Base-by-base conservation (phyloP, 192 early-diverging fungal species). In the Linnemannia elongata region DNA sequence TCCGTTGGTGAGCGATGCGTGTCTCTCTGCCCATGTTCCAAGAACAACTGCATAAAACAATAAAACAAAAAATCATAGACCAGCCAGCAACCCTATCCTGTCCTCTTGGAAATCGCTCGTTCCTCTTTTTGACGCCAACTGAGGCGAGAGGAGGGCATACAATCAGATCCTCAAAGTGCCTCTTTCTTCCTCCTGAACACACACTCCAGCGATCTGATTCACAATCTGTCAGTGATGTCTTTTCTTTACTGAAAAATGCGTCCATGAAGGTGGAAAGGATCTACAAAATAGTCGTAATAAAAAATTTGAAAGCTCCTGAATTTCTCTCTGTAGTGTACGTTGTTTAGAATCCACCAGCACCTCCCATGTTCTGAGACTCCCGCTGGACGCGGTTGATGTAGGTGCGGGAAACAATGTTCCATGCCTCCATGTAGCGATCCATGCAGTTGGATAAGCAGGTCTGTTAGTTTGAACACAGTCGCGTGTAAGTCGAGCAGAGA, bases 371-470 rank as follows among this genome's bases (percentile, higher is more conserved):
- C 69, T 89, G 86, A 27, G 86, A 86, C 75, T 96, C 95, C 68
- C 92, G 82, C 81, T 96, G 95, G 30, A 96, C 89, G 60, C 94
- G 90, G 68, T 85, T 87, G 30, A 96, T 88, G 47, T 96, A 97
- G 9, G 94, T 86, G 45, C 93, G 91, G 45, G 95, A 94, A 18
- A 96, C 92, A 27, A 93, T 82, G 82, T 96, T 96, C 95, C 96
- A 97, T 60, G 94, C 91, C 44, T 96, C 95, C 91, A 97, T 93
- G 89, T 96, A 97, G 78, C 94, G 93, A 86, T 96, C 94, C 89
- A 94, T 93, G 89, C 97, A 97, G 88, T 94, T 93, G 8, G 92
- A 89, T 47, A 97, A 69, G 82, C 94, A 95, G 24, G 89, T 88
- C 90, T 94, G 69, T 44, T 71, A 44, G n/a, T 77, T 17, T 47